Base-by-base conservation (phyloP, 306 rosid genomes). In the Fragaria iinumae region DNA sequence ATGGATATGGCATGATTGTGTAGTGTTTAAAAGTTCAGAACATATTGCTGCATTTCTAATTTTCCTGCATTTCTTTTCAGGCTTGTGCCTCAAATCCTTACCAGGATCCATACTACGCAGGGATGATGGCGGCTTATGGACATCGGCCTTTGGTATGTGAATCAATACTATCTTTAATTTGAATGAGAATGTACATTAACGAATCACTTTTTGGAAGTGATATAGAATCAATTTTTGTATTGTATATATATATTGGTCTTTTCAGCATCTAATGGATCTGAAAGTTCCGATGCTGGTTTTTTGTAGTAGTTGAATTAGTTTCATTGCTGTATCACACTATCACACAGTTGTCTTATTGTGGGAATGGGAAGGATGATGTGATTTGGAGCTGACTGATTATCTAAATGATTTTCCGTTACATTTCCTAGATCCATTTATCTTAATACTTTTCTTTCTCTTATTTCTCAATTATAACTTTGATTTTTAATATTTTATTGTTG, bases 41-140 rank as follows among this genome's bases (percentile, higher is more conserved):
- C 41, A 75, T 23, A 44, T 75, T 53, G 83, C 73, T 74, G 34
- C 69, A 39, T 83, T 68, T 66, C 75, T 80, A 38, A 48, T 65
- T 52, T 81, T 79, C 78, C 70, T 85, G 74, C 66, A 44, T 70
- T 82, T 81, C 69, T 87, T 81, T 87, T 80, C 88, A 89, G 99
- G 96, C 93, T 63, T 95, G 99, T 84, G 90, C 93, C 34, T 75
- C 97, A 76, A 93, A 92, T 89, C 96, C 93, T 16, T 95, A 90
- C 72, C 96, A 84, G 84, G 98, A 95, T 90, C 90, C 92, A 11
- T 91, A 83, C 77, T 89, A 78, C 62, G 99, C 91, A 45, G 96
- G 97, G 82, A 85, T 95, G 97, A 86, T 95, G 89, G 89, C 96
- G 23, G 87, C 95, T 77, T 95, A 89, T 82, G 97, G 93, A 32